Conservation (phyloP, 495 filamentous ascomycete species). For the Aspergillus bridgeri region DNA sequence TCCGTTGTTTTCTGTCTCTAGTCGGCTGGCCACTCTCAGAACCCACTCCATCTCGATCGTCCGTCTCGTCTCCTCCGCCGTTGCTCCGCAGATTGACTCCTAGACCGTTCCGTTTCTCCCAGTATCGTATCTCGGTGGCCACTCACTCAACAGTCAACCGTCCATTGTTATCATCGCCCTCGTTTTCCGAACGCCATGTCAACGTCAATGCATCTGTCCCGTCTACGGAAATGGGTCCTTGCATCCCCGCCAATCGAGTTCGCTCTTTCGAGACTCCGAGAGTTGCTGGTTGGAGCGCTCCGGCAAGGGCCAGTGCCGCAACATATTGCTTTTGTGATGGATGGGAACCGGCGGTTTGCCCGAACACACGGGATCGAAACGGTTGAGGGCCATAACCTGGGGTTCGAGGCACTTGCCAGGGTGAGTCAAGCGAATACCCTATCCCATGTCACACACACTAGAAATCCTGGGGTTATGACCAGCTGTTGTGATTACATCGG, state of each 20-base stretch:
- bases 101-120: background rate
- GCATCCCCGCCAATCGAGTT: constrained; percentile 88
- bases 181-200: constrained; percentile 29
- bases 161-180: background rate
- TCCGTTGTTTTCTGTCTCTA: constrained; percentile 8
- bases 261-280: constrained; percentile 64
- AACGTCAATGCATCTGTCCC: constrained; percentile 64
- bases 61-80: background rate
- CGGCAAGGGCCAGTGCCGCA: constrained; percentile 86
- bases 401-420: constrained; percentile 89
- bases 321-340: constrained; percentile 98
- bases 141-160: background rate
- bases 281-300: constrained; percentile 80
- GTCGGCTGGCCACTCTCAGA: constrained; percentile 3
- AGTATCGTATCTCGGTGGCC: background rate
- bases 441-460: no score
- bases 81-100: background rate
- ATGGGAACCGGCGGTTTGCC: constrained; percentile 92
- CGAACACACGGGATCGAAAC: constrained; percentile 89
- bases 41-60: background rate
- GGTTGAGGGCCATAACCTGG: constrained; percentile 92
- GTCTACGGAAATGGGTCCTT: constrained; percentile 80
- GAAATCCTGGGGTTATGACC: background rate
- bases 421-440: constrained; percentile 45
- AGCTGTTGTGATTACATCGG: constrained; percentile 1